Base-by-base conservation (phyloP, 768 basidiomycete species). In the Megacollybia marginata region DNA sequence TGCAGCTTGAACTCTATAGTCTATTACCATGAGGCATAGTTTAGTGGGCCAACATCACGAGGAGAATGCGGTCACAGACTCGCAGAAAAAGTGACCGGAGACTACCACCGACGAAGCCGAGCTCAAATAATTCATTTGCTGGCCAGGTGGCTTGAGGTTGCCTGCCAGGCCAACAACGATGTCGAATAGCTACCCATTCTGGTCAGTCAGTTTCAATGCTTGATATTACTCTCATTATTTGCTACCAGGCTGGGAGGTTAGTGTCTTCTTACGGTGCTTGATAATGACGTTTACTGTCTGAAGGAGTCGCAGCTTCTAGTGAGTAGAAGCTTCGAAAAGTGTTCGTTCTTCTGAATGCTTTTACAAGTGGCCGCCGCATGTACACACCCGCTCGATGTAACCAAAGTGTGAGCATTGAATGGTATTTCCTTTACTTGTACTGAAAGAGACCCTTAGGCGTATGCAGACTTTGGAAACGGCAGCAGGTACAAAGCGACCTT, bases 311-410 rank as follows among this genome's bases (percentile, higher is more conserved):
- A 28, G 82, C 82, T 33, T 81, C 81, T 42, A 75, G 82, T 83
- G 60, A 20, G 79, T 71, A 28, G 5, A 47, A 18, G n/a, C 49
- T 47, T 23, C 6, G 3, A 16, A 18, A 28, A 16, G 2, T 23
- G 7, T 43, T 50, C 9, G 15, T 20, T 23, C 20, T 51, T 34
- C 9, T 36, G 42, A 16, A 44, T 50, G 46, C 44, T 50, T 46
- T 31, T 50, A 56, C 43, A 52, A 88, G 88, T 90, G 80, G 88
- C 89, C 36, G 84, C 88, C 28, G 80, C 75, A 48, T 83, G 78
- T 60, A 92, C 88, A 0, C 89, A 92, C 69, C 89, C 89, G 35
- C 64, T 92, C 49, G 89, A 92, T 65, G 70, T 92, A 48, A 85
- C 87, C 32, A 94, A 92, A 82, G 86, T 91, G 83, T 88, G 52